Evolutionary conservation across 1,284 basidiomycete genomes (phyloP), one percentile per base, ranked within the genome.

Genomic region (Nidula niveotomentosa): DNA sequence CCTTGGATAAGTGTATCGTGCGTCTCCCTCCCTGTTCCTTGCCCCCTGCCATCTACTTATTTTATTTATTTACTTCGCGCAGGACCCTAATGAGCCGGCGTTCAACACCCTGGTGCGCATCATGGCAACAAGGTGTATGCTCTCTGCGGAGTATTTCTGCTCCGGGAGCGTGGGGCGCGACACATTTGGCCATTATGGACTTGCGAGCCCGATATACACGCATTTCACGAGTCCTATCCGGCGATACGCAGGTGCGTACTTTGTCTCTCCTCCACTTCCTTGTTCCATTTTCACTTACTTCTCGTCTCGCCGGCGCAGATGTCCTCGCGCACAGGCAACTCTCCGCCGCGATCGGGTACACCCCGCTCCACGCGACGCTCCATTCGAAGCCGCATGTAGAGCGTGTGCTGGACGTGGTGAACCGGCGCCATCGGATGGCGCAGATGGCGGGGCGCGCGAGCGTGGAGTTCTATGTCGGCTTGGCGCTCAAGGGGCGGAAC

Each of bases 71-170:
- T 12, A 36, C 23, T 12, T 58, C 17, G 52, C 54, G 18, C 62
- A 94, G 89, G 93, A 96, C 67, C 80, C 89, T 0, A 69, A 74
- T 7, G 84, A 93, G 63, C 91, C 93, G 0, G 88, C 93, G 3
- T 98, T 99, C 79, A 99, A 99, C 69, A 99, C 95, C 0, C 84
- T 99, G 10, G 96, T 99, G 48, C 88, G 97, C 46, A 98, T 99
- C 72, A 98, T 99, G 95, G 96, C 97, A 1, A 99, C 97, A 1
- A 81, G 97, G 15, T 99, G 97, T 70, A 98, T 99, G 97, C 80
- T 98, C 15, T 90, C 95, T 0, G 97, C 97, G 33, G 97, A 99
- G 71, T 99, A 99, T 72, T 98, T 99, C 74, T 95, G 93, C 68
- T 91, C 95, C 0, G 97, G 97, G 8, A 94, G 91, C 62, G 94